These are phyloP conservation scores for Cordyceps tenuipes DNA, from an alignment of 2,329 filamentous ascomycete species.

Conservation along the genomic window DNA sequence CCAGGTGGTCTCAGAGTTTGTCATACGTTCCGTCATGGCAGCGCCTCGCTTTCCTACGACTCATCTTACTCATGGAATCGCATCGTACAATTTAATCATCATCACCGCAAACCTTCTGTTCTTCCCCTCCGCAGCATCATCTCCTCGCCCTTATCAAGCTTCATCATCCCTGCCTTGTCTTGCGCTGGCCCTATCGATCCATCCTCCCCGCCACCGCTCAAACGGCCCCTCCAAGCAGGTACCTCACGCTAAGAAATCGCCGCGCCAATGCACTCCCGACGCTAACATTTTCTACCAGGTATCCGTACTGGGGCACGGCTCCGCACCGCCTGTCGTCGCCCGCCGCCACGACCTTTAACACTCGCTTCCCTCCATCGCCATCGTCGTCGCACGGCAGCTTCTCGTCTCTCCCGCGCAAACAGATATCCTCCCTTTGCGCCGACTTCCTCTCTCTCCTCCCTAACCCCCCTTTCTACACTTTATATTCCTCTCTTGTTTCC, in stretches of 20 bases:
- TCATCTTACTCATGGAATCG: not conserved
- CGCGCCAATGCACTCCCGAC: not conserved
- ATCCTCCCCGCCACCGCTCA: conserved; percentile 3
- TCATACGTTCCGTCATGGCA: not conserved
- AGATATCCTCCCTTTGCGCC: not conserved
- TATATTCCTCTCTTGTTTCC: not conserved
- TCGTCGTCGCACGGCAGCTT: conserved; percentile 2
- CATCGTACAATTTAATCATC: not conserved
- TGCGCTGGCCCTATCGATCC: not conserved
- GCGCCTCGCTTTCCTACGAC: not conserved
- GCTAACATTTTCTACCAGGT: not conserved
- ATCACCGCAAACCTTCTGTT: not conserved
- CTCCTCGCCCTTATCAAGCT: not conserved
- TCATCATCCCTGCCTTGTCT: not conserved
- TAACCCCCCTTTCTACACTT: too few species aligned
- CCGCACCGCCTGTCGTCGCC: not conserved
- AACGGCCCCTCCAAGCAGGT: not conserved
- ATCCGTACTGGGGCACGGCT: not conserved
- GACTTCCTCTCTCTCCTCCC: not conserved
- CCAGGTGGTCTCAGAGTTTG: not conserved
- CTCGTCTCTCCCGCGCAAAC: conserved; percentile 1
- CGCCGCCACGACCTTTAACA: not conserved
- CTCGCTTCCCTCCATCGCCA: not conserved
- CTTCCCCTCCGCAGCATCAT: not conserved
- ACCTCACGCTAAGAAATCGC: not conserved